These are phyloP conservation scores for Rachicladosporium sp. DNA, from an alignment of 2,329 filamentous ascomycete genomes.

Conservation along the genomic window DNA sequence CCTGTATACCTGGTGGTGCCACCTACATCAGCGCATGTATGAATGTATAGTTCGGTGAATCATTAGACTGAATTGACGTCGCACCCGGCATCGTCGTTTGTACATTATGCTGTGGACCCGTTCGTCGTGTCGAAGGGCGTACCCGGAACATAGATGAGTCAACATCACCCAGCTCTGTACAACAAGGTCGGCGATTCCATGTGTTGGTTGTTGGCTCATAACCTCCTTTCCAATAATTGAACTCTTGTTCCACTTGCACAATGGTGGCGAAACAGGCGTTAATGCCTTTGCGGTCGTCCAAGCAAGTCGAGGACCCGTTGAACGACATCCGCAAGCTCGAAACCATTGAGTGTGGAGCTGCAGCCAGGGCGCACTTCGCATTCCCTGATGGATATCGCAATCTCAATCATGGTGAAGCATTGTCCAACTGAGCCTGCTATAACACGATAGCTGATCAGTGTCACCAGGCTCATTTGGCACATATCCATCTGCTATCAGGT, in stretches of 20 bases:
- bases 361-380: constrained; percentile 52
- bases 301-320: constrained; percentile 1
- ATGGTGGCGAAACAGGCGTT: not conserved
- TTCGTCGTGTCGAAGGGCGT: too few species aligned
- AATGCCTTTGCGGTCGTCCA: not conserved
- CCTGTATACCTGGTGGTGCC: too few species aligned
- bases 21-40: too few species aligned
- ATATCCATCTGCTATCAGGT: constrained; percentile 51
- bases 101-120: too few species aligned
- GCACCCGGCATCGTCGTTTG: too few species aligned
- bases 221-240: too few species aligned
- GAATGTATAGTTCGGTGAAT: too few species aligned
- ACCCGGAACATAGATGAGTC: too few species aligned
- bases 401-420: constrained; percentile 59
- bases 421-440: constrained; percentile 1
- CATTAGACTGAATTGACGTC: too few species aligned
- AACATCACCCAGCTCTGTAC: too few species aligned
- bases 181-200: too few species aligned
- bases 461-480: constrained; percentile 63
- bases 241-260: not conserved
- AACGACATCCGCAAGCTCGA: constrained; percentile 2
- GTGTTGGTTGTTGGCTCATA: too few species aligned
- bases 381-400: constrained; percentile 57
- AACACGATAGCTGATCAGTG: not conserved
- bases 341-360: constrained; percentile 20